Evolutionary conservation across 2,329 filamentous ascomycete species (phyloP).

Genomic region (Achaetomium macrosporum): DNA sequence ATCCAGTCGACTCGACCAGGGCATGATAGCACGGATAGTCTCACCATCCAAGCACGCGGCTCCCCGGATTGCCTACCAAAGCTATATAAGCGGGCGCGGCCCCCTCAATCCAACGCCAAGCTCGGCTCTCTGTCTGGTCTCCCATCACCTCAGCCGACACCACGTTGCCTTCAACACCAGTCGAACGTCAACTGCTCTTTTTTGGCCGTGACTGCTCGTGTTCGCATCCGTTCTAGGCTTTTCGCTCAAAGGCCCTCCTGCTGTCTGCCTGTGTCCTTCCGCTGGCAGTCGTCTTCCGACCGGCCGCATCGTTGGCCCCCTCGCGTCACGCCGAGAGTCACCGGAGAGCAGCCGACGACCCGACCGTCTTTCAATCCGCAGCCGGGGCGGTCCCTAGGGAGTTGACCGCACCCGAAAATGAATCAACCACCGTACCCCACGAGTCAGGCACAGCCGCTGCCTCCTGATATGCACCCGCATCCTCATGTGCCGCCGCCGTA

Average conservation of each 20-base stretch:
- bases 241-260: neutral
- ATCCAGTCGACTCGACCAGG: neutral
- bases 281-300: neutral
- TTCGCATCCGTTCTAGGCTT: neutral
- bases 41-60: conserved; percentile 1
- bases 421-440: conserved; percentile 20
- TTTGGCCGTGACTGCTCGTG: neutral
- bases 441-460: conserved; percentile 14
- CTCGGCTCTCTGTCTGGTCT: neutral
- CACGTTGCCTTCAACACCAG: neutral
- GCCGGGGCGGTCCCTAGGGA: conserved; percentile 12
- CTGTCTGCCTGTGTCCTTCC: neutral
- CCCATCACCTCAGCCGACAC: neutral
- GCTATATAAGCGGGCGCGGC: conserved; percentile 8
- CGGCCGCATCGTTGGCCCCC: neutral
- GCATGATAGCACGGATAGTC: conserved; percentile 6
- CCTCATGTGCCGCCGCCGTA: conserved; percentile 13
- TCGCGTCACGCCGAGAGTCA: neutral
- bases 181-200: too few species aligned
- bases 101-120: conserved; percentile 1
- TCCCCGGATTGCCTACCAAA: neutral
- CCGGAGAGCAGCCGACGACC: neutral
- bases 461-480: conserved; percentile 19
- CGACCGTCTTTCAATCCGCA: conserved; percentile 1
- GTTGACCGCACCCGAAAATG: conserved; percentile 16